Base-by-base conservation (phyloP, 2,329 filamentous ascomycete genomes). In the Colletotrichum costaricense region DNA sequence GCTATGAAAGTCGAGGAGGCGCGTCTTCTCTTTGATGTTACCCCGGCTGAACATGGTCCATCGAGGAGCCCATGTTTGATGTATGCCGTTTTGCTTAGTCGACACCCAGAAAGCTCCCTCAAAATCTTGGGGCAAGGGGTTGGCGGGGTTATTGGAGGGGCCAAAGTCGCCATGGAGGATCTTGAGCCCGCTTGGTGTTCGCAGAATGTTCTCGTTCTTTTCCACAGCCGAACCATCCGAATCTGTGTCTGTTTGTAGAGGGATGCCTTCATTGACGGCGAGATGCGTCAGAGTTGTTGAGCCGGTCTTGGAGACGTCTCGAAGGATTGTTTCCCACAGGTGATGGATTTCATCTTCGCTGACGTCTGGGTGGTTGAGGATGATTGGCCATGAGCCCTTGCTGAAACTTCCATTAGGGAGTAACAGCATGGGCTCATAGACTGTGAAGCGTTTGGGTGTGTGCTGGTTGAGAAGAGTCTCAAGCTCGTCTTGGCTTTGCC, bases 1-100 rank as follows among this genome's bases (percentile, higher is more conserved):
- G 46, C 73, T 46, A 71, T 84, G 83, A 76, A 91, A 91, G 0
- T 78, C 80, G 5, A 97, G 82, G 1, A 98, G 83, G 14, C 96
- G 87, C 0, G 93, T 91, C 81, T 98, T 98, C 83, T 98, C 96
- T 63, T 92, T 93, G 72, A 98, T 87, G 81, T 98, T 98, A 4
- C 96, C 95, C 1, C 95, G 90, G 75, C 93, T 95, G 81, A 98
- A 98, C 95, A 98, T 98, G 30, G 95, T 97, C 87, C 95, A 95
- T 1, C 92, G 84, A 16, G 96, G 96, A 1, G 95, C 93, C 95
- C 95, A 98, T 2, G 89, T 92, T 84, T 98, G 96, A 46, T 86
- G 83, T 71, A 98, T 93, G 2, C 93, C 93, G 78, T 95, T 94
- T 80, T 98, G 95, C 65, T 88, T 90, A 5, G 93, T 92, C 14